Base-by-base conservation (phyloP, 2,329 filamentous ascomycete genomes). In the Plectosphaerella cucumerina region DNA sequence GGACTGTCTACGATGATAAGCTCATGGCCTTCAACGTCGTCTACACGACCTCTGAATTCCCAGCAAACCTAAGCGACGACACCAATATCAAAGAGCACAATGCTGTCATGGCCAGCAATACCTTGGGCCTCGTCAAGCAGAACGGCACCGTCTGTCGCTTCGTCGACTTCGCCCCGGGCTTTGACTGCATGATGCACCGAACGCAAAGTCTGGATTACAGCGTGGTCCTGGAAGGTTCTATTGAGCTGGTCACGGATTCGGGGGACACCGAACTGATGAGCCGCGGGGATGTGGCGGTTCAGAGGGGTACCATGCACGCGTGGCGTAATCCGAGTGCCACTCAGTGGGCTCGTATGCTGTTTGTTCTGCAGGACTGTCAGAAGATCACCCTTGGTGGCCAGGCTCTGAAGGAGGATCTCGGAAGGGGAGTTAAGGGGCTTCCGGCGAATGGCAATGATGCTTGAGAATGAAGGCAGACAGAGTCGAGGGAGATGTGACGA, bases 171-270 rank as follows among this genome's bases (percentile, higher is more conserved):
- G 72, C 67, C 0, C 67, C 74, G 1, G 67, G 67, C 0, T 60
- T 72, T 8, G 68, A 37, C 3, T 47, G 31, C 71, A 54, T 67
- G 2, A 69, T 74, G 62, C 73, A 76, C 49, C 65, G 73, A 5
- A 75, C 74, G 0, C 63, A 69, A 49, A 71, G 66, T 48, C 59
- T 76, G 3, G 73, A 76, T 52, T 75, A 71, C 50, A 73, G 72
- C 1, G 62, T 75, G 37, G 68, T 76, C 8, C 55, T 76, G 3
- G 71, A 75, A 50, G 73, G 73, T 0, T 60, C 66, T 53, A 56
- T 76, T 26, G 71, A 74, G 55, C 62, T 74, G 64, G 43, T 69
- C 10, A 51, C 75, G 17, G 73, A 75, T 53, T 66, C 65, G 17
- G 71, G 72, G 8, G 70, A 71, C 37, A 63, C 53, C 43, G 60